Evolutionary conservation across 306 rosid species (phyloP), one percentile per base, ranked within the genome.

Genomic region (Dryas drummondii): DNA sequence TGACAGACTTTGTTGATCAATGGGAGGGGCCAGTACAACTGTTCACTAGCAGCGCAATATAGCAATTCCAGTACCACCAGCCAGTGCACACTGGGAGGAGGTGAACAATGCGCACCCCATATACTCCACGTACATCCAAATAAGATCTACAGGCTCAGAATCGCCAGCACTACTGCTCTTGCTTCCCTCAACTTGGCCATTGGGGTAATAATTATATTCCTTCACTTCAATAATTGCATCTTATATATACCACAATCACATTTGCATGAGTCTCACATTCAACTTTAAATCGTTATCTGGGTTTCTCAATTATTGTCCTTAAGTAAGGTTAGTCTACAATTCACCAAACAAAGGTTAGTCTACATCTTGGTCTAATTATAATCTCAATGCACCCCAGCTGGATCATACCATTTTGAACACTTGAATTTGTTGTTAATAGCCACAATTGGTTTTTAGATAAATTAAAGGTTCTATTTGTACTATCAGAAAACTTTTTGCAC

Each of bases 131-230:
- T 89, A 0, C 76, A n/a, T 2, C 96, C 97, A n/a, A 86, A 88
- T 1, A 88, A 79, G 73, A 89, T 78, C 8, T 91, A 91, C 22
- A 78, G 98, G 59, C 80, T 93, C 37, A 87, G 93, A 60, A 81
- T 92, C 48, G 88, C 96, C 4, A 92, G 97, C 22, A 19, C 91
- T 68, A 92, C 96, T 32, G 84, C 97, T n/a, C 51, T 89, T n/a
- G 91, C 93, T 60, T 76, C 97, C 0, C 93, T 93, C 83, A 93
- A 85, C 86, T 80, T 93, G 70, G 97, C 92, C 87, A 88, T 93
- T 79, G 88, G 85, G 58, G 92, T 93, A 70, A 80, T 15, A 37
- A 44, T 58, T 58, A 4, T 22, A 9, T 10, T 68, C 16, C 27
- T n/a, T 57, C 57, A 27, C 72, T 11, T 4, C n/a, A 0, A 1